Conservation (phyloP, 768 basidiomycete species). For the Cystobasidium ongulense region DNA sequence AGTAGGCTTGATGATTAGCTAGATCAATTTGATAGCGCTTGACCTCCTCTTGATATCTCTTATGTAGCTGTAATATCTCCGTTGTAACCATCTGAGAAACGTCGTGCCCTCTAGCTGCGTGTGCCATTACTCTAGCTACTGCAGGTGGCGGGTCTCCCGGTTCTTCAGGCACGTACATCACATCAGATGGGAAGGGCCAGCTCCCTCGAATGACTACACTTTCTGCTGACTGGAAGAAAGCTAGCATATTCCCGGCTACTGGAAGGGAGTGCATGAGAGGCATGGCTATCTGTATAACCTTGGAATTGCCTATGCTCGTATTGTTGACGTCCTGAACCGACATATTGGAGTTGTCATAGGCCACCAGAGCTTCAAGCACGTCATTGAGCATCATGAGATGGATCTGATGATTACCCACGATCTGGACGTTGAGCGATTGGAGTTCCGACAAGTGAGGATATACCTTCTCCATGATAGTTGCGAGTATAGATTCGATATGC, state of each 20-base stretch:
- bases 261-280: background rate
- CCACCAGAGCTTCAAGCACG: background rate
- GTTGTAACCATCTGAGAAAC: background rate
- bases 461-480: background rate
- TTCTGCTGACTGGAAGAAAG: background rate
- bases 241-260: background rate
- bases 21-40: background rate
- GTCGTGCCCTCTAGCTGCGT: background rate
- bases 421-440: background rate
- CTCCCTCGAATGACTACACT: background rate
- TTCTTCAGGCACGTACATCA: background rate
- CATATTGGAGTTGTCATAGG: background rate
- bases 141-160: background rate
- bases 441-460: background rate
- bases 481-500: background rate
- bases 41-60: background rate
- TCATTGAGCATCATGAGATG: background rate
- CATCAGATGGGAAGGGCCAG: background rate
- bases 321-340: background rate
- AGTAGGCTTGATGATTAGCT: background rate
- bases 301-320: background rate
- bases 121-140: background rate
- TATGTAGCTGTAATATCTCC: background rate
- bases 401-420: background rate
- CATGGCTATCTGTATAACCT: background rate